phyloP scores from a whole-genome alignment of 768 basidiomycete genomes.

The Postia placenta region DNA sequence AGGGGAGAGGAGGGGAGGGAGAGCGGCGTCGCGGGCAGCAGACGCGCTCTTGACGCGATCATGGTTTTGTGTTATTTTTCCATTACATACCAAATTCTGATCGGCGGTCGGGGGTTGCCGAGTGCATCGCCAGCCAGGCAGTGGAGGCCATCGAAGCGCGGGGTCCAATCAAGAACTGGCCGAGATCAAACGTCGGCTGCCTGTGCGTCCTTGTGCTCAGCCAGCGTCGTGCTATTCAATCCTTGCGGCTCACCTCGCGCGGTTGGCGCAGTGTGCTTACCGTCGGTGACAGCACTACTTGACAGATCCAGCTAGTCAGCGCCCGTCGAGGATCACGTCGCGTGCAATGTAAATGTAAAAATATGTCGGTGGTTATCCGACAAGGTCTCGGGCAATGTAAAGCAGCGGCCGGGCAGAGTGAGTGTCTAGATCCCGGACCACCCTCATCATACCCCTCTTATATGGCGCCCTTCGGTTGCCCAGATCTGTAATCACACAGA shows the following conservation, averaged over 20 bases:
- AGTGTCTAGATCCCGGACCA: neutral
- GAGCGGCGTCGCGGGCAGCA: conserved; percentile 8
- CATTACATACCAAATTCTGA: conserved; percentile 40
- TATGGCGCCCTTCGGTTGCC: neutral
- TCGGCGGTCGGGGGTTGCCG: conserved; percentile 54
- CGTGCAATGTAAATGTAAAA: neutral
- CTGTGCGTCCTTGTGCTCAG: too few relatives aligned
- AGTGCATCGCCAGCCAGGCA: conserved; percentile 31
- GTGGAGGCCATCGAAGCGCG: conserved; percentile 30
- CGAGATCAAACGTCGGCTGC: too few relatives aligned
- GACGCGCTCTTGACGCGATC: conserved; percentile 21
- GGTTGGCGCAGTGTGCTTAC: too few relatives aligned
- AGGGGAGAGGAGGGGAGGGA: conserved; percentile 3
- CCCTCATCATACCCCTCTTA: neutral
- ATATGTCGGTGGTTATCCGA: neutral
- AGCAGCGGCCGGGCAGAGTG: neutral
- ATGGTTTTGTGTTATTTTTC: conserved; percentile 7
- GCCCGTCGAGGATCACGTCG: neutral
- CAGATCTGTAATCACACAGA: conserved; percentile 4
- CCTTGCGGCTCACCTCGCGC: too few relatives aligned
- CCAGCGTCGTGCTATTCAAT: too few relatives aligned
- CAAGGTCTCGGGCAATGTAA: neutral
- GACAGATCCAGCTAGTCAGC: neutral
- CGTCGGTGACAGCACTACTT: too few relatives aligned
- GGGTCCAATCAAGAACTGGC: conserved; percentile 1